Evolutionary conservation across 306 rosid species (phyloP).

Genomic region (Albizia julibrissin): DNA sequence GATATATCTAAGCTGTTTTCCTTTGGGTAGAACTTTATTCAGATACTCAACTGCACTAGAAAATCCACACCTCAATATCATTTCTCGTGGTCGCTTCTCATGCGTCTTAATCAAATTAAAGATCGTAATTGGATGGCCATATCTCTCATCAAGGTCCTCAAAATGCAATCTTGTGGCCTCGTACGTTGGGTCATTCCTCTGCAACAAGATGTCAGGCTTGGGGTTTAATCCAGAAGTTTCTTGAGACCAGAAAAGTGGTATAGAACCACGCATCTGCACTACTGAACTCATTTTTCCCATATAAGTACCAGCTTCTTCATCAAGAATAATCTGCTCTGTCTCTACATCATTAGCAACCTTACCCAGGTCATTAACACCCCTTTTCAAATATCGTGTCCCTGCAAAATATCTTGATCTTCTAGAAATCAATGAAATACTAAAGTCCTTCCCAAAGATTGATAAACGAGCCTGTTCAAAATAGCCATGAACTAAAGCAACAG

Average conservation of each 20-base stretch:
- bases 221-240: conserved; percentile 96
- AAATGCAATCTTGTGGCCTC: conserved; percentile 89
- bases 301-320: conserved; percentile 89
- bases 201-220: conserved; percentile 93
- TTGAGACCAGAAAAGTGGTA: conserved; percentile 99
- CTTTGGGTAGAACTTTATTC: conserved; percentile 73
- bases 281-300: conserved; percentile 95
- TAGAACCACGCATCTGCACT: conserved; percentile 97
- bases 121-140: conserved; percentile 89
- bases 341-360: conserved; percentile 99
- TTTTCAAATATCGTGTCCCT: conserved; percentile 97
- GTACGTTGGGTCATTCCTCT: conserved; percentile 96
- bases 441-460: conserved; percentile 93
- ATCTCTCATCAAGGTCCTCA: conserved; percentile 87
- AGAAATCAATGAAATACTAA: conserved; percentile 79
- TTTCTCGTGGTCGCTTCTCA: conserved; percentile 97
- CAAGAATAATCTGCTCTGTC: conserved; percentile 95
- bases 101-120: conserved; percentile 95
- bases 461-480: conserved; percentile 87
- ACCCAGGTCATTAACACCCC: conserved; percentile 96
- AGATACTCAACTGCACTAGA: conserved; percentile 90
- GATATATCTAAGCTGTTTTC: conserved; percentile 81
- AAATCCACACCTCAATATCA: conserved; percentile 98
- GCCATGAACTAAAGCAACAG: conserved; percentile 95
- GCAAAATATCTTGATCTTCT: conserved; percentile 98